phyloP scores from a whole-genome alignment of 352 stramenopile genomes.

The Blastocystis sp. region DNA sequence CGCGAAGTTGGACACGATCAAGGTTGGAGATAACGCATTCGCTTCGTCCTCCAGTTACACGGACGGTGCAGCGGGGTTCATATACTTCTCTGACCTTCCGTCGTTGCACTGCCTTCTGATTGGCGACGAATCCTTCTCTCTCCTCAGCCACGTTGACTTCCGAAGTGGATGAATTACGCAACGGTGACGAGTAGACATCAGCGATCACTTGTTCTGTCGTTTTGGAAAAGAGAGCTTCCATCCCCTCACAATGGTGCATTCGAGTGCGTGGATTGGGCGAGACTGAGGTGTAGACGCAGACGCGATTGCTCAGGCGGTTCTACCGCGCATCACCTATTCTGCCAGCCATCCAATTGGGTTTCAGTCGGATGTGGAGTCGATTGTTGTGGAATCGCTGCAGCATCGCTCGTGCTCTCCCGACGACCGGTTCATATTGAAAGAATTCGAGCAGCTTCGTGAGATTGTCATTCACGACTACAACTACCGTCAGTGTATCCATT shows the following conservation, averaged over 20 bases:
- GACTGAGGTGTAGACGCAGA: neutral
- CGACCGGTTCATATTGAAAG: too few relatives aligned
- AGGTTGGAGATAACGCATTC: neutral
- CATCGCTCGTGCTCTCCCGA: neutral
- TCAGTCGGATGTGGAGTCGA: too few relatives aligned
- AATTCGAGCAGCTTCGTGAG: neutral
- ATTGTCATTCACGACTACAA: neutral
- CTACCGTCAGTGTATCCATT: neutral
- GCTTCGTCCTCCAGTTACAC: neutral
- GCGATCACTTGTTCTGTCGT: neutral
- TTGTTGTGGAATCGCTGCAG: neutral
- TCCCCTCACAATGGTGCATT: neutral
- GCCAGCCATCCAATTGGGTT: neutral
- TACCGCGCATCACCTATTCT: neutral
- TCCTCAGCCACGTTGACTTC: neutral
- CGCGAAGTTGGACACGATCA: neutral
- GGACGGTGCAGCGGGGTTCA: neutral
- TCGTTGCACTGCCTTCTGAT: neutral
- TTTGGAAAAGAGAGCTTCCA: neutral
- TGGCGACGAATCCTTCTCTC: neutral
- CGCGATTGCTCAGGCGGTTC: neutral
- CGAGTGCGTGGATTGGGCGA: neutral
- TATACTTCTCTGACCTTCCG: neutral
- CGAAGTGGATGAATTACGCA: neutral
- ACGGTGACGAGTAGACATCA: neutral